Base-by-base conservation (phyloP, 2,329 filamentous ascomycete genomes). In the Apiospora hydei region DNA sequence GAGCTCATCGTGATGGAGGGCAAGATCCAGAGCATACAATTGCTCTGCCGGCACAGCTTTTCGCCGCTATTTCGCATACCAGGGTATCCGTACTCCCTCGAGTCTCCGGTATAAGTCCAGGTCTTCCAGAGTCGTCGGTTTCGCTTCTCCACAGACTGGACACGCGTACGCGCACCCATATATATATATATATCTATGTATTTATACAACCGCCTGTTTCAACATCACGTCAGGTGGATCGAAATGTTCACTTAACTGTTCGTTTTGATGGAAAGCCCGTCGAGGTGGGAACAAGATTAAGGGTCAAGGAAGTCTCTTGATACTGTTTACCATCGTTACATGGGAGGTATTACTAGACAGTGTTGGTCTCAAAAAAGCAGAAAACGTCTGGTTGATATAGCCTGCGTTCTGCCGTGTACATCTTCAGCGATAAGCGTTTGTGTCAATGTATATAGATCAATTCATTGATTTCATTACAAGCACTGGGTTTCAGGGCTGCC, bases 1-100 rank as follows among this genome's bases (percentile, higher is more conserved):
- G 53, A 34, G 30, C 53, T 61, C 30, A 3, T 61, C 16, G 53
- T 61, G 30, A 34, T 61, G 26, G 53, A 61, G 16, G 53, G 53
- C 16, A 61, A n/a, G 53, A 21, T 61, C 30, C 53, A 61, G 16
- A 61, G 16, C 53, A 38, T 61, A 38, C 53, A 61, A 6, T 14
- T 61, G 6, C 53, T 61, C 16, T 61, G 53, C 30, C 53, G 53
- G 53, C 34, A 34, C 30, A 61, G 30, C 30, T 21, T 61, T 1
- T 61, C 53, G 53, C 53, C 53, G 6, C 30, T 61, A 6, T 61
- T 61, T 21, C 53, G 53, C 10, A 61, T 61, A 61, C 53, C 53
- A 16, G 53, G 53, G 3, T 38, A 61, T 38, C 53, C 53, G 2
- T 61, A 61, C 8, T 61, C 53, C 16, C 53, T 61, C 7, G 53